Evolutionary conservation across 1,139 yeast species (phyloP).

Genomic region (Protomyces inouyei): DNA sequence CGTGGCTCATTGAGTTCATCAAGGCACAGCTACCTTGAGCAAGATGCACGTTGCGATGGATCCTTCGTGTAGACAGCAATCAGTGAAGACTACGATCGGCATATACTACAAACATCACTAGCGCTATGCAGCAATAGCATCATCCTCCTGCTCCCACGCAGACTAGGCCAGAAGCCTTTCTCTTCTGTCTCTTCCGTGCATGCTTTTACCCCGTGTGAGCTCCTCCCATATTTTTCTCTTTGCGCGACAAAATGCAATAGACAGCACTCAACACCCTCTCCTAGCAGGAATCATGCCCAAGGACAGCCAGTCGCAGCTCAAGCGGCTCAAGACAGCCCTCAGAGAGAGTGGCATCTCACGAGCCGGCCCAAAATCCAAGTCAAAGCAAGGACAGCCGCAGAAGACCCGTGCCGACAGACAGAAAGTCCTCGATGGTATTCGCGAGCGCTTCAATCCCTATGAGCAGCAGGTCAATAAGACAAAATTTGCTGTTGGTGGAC

Average conservation of each 20-base stretch:
- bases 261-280: too few relatives aligned
- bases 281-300: neutral
- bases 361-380: neutral
- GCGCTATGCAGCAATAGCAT: too few relatives aligned
- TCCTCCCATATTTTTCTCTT: neutral
- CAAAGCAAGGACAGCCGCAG: slow-evolving; percentile 10
- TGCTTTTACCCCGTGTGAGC: neutral
- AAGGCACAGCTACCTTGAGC: slow-evolving; percentile 17
- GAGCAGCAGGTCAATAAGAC: slow-evolving; percentile 68
- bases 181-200: too few relatives aligned
- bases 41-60: too few relatives aligned
- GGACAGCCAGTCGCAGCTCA: slow-evolving; percentile 21
- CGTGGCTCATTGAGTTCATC: slow-evolving; percentile 22
- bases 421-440: slow-evolving; percentile 49
- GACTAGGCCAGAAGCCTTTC: too few relatives aligned
- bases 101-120: too few relatives aligned
- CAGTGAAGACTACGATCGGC: too few relatives aligned
- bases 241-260: neutral
- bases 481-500: slow-evolving; percentile 60
- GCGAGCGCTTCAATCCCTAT: slow-evolving; percentile 84
- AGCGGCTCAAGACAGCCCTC: slow-evolving; percentile 24
- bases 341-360: slow-evolving; percentile 18
- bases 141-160: too few relatives aligned
- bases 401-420: slow-evolving; percentile 16
- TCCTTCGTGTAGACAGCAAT: too few relatives aligned